Base-by-base conservation (phyloP, 352 stramenopile species). In the Thalassiosira delicatula region DNA sequence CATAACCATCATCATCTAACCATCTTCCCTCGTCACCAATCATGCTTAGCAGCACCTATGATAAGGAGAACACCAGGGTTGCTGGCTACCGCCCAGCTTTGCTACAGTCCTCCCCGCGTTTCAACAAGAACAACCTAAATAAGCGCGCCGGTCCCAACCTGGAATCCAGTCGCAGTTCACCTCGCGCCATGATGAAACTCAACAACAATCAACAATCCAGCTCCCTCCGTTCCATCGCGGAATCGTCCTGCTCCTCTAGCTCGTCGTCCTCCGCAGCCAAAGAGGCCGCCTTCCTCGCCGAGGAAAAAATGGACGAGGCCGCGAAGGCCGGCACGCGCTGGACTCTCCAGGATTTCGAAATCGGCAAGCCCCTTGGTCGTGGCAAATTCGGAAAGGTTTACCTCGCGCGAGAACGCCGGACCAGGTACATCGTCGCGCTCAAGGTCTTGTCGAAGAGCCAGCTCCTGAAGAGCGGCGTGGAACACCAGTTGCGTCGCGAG, bases 351-450 rank as follows among this genome's bases (percentile, higher is more conserved):
- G 98, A 99, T 89, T 99, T 99, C 95, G 97, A 99, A 75, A 99
- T 99, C 77, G 98, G 97, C 49, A 98, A 98, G 70, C 97, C 96
- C 0, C 92, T 99, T 35, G 98, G 98, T 7, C 95, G 96, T 37
- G 98, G 98, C 67, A 99, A 99, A 85, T 99, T 99, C 85, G 97
- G 97, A 56, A 97, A 96, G 69, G 98, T 99, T 12, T 99, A 99
- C 90, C 91, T 99, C 40, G 97, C 97, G 12, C 92, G 97, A 37
- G 97, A 99, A 87, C 98, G 98, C 70, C 92, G 96, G 71, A 98
- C 93, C 82, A 98, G 99, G 85, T 99, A 98, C 87, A 98, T 99
- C 72, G 96, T 99, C 30, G 98, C 97, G 32, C 94, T 99, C 60
- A 99, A 99, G 83, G 97, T 94, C 0, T 89, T 99, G 65, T 95